phyloP scores from a whole-genome alignment of 1,284 basidiomycete species.

The Boletus sp. region DNA sequence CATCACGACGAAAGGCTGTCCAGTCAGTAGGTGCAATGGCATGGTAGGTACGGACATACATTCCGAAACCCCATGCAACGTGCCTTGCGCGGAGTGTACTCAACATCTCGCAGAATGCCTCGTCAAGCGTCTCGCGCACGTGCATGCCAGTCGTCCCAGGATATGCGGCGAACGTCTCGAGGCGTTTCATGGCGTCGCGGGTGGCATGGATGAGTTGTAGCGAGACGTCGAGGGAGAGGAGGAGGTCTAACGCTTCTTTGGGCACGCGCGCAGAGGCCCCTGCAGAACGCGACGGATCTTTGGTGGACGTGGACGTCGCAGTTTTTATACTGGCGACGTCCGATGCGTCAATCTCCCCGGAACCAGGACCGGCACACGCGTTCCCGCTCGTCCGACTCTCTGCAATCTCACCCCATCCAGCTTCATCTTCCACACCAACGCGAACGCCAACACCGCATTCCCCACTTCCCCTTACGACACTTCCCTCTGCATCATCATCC shows the following conservation, averaged over 20 bases:
- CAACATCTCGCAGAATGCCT: conserved; percentile 83
- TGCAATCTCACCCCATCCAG: conserved; percentile 25
- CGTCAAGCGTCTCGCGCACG: conserved; percentile 87
- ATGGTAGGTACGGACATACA: conserved; percentile 43
- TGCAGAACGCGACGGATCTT: background rate
- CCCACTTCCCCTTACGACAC: background rate
- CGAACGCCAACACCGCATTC: background rate
- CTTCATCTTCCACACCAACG: conserved; percentile 23
- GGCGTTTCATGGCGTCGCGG: conserved; percentile 86
- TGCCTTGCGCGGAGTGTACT: conserved; percentile 78
- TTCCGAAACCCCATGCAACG: conserved; percentile 78
- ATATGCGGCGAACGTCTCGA: conserved; percentile 86
- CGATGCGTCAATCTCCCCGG: background rate
- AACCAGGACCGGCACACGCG: background rate
- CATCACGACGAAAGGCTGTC: background rate
- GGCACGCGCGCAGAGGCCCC: background rate
- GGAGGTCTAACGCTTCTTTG: conserved; percentile 61
- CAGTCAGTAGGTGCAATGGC: background rate
- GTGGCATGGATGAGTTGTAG: conserved; percentile 91
- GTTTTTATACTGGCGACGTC: background rate
- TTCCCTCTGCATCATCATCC: conserved; percentile 20
- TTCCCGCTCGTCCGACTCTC: conserved; percentile 4
- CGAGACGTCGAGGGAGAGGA: conserved; percentile 88
- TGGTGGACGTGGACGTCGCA: conserved; percentile 2
- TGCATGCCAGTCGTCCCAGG: conserved; percentile 79